Percentiles rank a stretch among this genome's conserved stretches.
phyloP scores from a whole-genome alignment of 73 alveolate genomes.

The Paraurostyla sp. region DNA sequence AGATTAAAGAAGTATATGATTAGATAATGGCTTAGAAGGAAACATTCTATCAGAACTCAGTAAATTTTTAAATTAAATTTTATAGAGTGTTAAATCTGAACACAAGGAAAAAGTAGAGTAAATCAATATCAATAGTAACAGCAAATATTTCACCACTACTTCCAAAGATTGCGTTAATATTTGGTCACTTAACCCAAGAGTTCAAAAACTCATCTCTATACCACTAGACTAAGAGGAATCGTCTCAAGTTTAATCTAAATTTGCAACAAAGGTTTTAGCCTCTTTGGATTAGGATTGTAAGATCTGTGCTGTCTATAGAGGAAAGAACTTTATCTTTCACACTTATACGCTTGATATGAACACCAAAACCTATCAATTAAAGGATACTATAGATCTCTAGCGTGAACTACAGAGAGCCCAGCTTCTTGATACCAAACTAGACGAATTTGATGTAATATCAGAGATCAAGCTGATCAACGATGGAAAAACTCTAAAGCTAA shows the following conservation, averaged over 20 bases:
- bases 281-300: slow-evolving; percentile 59
- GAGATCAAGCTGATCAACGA: slow-evolving; percentile 28
- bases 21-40: background rate
- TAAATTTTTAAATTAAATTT: background rate
- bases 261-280: slow-evolving; percentile 21
- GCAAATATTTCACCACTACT: slow-evolving; percentile 38
- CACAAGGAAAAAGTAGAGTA: slow-evolving; percentile 51
- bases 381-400: slow-evolving; percentile 52
- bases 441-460: slow-evolving; percentile 39
- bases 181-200: slow-evolving; percentile 60
- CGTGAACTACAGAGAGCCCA: slow-evolving; percentile 59
- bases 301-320: background rate
- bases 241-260: background rate
- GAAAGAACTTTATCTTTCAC: slow-evolving; percentile 40
- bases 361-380: background rate
- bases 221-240: slow-evolving; percentile 32
- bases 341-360: slow-evolving; percentile 45
- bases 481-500: slow-evolving; percentile 5
- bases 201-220: slow-evolving; percentile 17
- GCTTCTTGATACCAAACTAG: slow-evolving; percentile 23
- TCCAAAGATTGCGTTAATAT: slow-evolving; percentile 65
- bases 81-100: slow-evolving; percentile 12
- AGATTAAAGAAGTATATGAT: slow-evolving; percentile 43
- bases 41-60: background rate
- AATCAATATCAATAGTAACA: slow-evolving; percentile 4